Conservation (phyloP, 768 basidiomycete species). For the Peribolospora kevripleyi region DNA sequence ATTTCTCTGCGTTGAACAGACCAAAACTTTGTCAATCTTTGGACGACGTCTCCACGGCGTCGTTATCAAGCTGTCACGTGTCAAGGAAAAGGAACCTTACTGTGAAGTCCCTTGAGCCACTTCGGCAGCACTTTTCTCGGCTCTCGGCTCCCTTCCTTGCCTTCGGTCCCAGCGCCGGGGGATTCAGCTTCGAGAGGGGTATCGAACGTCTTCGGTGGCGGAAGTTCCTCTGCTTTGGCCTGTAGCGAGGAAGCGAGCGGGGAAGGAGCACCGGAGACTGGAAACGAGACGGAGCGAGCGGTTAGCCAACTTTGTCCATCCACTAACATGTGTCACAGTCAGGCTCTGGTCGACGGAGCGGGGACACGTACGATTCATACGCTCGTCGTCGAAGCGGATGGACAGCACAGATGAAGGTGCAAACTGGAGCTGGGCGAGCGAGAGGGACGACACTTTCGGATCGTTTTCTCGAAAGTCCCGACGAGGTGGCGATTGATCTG, state of each 20-base stretch:
- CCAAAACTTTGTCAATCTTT: no score
- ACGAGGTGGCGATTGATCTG: conserved; percentile 60
- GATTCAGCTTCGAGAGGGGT: no score
- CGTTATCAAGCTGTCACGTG: no score
- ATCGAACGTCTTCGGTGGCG: conserved; percentile 28
- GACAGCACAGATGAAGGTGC: conserved; percentile 58
- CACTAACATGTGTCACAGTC: background rate
- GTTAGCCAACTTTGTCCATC: background rate
- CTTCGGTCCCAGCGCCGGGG: no score
- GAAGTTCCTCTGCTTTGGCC: conserved; percentile 40
- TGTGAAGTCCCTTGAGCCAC: no score
- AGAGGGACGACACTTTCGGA: conserved; percentile 39
- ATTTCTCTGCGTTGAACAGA: no score
- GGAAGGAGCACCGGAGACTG: conserved; percentile 35
- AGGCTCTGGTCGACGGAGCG: background rate
- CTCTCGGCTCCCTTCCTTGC: no score
- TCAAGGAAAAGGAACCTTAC: no score
- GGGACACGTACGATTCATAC: conserved; percentile 34
- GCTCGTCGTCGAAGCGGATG: conserved; percentile 47
- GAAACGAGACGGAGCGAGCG: background rate
- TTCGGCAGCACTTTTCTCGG: no score
- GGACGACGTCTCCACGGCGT: no score
- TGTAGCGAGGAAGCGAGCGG: conserved; percentile 38
- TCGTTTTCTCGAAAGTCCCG: conserved; percentile 66
- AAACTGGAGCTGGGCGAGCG: conserved; percentile 42